Evolutionary conservation across 129 eudicot species (phyloP).

Genomic region (Scalesia atractyloides): DNA sequence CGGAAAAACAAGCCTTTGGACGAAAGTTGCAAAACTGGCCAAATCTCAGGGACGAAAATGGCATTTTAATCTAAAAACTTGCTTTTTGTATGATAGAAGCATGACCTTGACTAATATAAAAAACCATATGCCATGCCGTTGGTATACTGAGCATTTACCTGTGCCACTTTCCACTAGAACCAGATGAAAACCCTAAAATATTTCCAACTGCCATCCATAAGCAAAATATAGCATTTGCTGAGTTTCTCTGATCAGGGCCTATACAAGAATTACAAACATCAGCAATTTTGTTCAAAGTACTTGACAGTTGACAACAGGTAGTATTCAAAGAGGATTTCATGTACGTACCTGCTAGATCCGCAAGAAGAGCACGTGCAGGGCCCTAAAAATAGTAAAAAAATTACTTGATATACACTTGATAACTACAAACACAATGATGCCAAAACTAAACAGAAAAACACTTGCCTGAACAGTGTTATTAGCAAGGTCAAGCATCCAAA

Average conservation of each 20-base stretch:
- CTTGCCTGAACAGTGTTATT: conserved; percentile 95
- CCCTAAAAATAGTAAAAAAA: conserved; percentile 52
- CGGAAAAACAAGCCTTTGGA: no score
- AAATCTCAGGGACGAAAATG: no score
- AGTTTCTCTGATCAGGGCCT: conserved; percentile 97
- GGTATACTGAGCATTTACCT: conserved; percentile 42
- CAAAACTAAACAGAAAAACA: neutral
- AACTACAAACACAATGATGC: conserved; percentile 8
- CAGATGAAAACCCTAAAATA: conserved; percentile 90
- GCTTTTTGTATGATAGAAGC: no score
- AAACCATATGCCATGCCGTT: neutral
- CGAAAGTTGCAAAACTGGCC: no score
- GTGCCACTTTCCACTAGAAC: conserved; percentile 95
- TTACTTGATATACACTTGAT: conserved; percentile 9
- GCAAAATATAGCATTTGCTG: conserved; percentile 95
- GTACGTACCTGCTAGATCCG: conserved; percentile 83
- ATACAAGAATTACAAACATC: conserved; percentile 6
- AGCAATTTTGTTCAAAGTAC: conserved; percentile 24
- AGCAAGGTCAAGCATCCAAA: conserved; percentile 99
- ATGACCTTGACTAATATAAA: no score
- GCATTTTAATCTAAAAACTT: no score
- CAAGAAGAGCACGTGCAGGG: conserved; percentile 98
- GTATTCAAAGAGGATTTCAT: conserved; percentile 9
- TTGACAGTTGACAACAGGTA: conserved; percentile 1
- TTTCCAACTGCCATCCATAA: conserved; percentile 99